These are phyloP conservation scores for Phoma herbarum DNA, from an alignment of 2,329 filamentous ascomycete genomes.

Conservation along the genomic window DNA sequence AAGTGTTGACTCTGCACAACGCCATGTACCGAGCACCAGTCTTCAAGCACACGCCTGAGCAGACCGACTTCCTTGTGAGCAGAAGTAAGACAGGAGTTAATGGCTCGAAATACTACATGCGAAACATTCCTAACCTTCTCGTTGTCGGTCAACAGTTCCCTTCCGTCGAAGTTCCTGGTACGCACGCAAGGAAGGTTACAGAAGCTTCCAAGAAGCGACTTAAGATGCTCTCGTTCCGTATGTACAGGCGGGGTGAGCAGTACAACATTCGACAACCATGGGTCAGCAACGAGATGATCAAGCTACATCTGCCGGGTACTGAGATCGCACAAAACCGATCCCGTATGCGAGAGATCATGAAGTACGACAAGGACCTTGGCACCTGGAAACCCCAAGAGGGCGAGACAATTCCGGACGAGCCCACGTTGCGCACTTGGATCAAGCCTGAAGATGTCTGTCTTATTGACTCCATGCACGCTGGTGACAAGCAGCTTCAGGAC, in stretches of 20 bases:
- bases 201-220: slow-evolving; percentile 96
- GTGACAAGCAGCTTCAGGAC: slow-evolving; percentile 87
- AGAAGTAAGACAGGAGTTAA: slow-evolving; percentile 80
- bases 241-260: slow-evolving; percentile 79
- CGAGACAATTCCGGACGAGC: slow-evolving; percentile 81
- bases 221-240: slow-evolving; percentile 93
- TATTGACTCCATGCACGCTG: slow-evolving; percentile 96
- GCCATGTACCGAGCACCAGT: slow-evolving; percentile 94
- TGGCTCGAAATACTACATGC: slow-evolving; percentile 83
- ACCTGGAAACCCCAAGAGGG: slow-evolving; percentile 78
- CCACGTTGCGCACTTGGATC: slow-evolving; percentile 84
- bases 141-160: slow-evolving; percentile 94
- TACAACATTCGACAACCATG: slow-evolving; percentile 78
- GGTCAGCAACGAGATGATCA: slow-evolving; percentile 72
- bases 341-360: slow-evolving; percentile 95
- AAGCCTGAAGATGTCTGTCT: slow-evolving; percentile 95
- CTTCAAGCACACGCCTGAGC: slow-evolving; percentile 82
- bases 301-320: slow-evolving; percentile 84
- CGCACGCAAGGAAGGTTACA: slow-evolving; percentile 92
- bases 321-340: slow-evolving; percentile 95
- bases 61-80: slow-evolving; percentile 86
- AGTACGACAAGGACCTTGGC: slow-evolving; percentile 86
- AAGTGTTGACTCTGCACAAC: slow-evolving; percentile 90
- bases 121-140: slow-evolving; percentile 89
- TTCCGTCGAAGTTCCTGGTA: slow-evolving; percentile 88